phyloP scores from a whole-genome alignment of 169 alveolate species.

The Eimeria maxima region DNA sequence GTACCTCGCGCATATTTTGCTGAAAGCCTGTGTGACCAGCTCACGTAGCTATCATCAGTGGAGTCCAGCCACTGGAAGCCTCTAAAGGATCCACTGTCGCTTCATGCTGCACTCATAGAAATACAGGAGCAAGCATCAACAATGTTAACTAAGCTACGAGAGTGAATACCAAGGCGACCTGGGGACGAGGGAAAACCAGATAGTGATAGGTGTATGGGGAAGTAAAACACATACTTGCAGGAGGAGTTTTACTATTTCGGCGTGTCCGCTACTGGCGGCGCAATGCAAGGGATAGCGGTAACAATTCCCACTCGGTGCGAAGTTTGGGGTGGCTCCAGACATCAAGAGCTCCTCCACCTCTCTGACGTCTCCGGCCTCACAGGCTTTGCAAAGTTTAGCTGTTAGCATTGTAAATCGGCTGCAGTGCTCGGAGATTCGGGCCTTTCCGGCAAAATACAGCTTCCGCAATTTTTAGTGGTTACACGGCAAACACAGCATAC shows the following conservation, averaged over 20 bases:
- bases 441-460: neutral
- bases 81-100: slow-evolving; percentile 79
- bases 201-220: neutral
- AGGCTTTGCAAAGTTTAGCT: slow-evolving; percentile 77
- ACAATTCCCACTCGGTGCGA: slow-evolving; percentile 44
- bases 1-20: neutral
- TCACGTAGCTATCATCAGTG: slow-evolving; percentile 82
- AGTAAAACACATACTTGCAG: slow-evolving; percentile 40
- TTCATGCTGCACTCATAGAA: slow-evolving; percentile 55
- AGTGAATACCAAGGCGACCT: neutral
- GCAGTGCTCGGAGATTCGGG: neutral
- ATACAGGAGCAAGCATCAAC: neutral
- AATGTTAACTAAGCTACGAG: neutral
- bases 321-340: slow-evolving; percentile 81
- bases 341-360: slow-evolving; percentile 71
- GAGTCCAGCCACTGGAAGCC: slow-evolving; percentile 80
- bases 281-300: slow-evolving; percentile 77
- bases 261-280: slow-evolving; percentile 71
- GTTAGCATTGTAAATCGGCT: slow-evolving; percentile 69
- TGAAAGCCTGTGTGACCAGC: neutral
- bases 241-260: slow-evolving; percentile 74
- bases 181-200: neutral
- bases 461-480: neutral
- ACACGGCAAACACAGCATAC: neutral
- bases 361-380: slow-evolving; percentile 50